Evolutionary conservation across 257 asterid genomes (phyloP).

Genomic region (Mitragyna speciosa): DNA sequence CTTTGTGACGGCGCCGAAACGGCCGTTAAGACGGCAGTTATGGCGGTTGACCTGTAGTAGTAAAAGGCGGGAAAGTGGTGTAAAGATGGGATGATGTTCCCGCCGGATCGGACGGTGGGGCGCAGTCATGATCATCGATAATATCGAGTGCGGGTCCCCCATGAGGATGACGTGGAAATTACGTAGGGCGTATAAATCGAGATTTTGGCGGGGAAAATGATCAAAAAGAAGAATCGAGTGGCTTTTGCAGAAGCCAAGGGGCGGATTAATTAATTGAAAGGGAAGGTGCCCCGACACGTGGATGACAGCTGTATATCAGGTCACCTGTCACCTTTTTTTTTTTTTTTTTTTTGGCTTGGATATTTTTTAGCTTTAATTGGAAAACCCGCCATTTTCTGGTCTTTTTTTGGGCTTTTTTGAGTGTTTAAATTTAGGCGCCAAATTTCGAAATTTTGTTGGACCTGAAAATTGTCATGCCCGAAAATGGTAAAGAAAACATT

Average conservation of each 20-base stretch:
- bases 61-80: conserved; percentile 27
- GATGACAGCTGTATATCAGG: conserved; percentile 16
- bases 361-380: background rate
- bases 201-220: background rate
- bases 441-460: conserved; percentile 13
- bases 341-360: background rate
- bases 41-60: conserved; percentile 25
- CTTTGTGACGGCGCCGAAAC: conserved; percentile 9
- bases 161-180: conserved; percentile 27
- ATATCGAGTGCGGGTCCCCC: conserved; percentile 1
- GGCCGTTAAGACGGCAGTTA: conserved; percentile 12
- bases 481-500: background rate
- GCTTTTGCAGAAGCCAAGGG: conserved; percentile 24
- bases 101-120: conserved; percentile 38
- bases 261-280: background rate
- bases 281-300: conserved; percentile 11
- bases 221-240: background rate
- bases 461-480: background rate
- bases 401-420: conserved; percentile 15
- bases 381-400: conserved; percentile 18
- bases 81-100: conserved; percentile 21
- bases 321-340: background rate
- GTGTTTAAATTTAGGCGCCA: conserved; percentile 27
- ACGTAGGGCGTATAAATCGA: conserved; percentile 20
- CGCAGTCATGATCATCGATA: background rate